Conservation (phyloP, 495 filamentous ascomycete species). For the Hypoxylon lenormandii region DNA sequence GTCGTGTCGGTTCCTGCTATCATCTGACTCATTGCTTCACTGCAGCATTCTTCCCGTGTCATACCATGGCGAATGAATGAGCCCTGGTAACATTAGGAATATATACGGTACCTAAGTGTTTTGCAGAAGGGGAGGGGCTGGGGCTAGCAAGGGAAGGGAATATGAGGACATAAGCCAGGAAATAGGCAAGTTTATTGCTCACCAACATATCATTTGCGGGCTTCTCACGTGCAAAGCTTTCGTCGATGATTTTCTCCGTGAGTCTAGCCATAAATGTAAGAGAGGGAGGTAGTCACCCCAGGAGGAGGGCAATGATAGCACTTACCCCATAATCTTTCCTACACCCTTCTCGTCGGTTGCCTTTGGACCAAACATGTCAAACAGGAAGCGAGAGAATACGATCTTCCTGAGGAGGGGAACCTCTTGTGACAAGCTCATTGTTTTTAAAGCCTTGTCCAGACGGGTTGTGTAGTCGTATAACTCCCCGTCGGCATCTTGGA, state of each 20-base stretch:
- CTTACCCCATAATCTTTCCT: slow-evolving; percentile 32
- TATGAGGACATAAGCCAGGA: too few species aligned
- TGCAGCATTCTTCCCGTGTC: slow-evolving; percentile 53
- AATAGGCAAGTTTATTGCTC: slow-evolving; percentile 22
- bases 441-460: slow-evolving; percentile 45
- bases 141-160: too few species aligned
- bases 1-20: slow-evolving; percentile 74
- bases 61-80: slow-evolving; percentile 56
- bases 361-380: slow-evolving; percentile 19
- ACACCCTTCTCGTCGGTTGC: slow-evolving; percentile 14
- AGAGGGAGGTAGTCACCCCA: too few species aligned
- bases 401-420: slow-evolving; percentile 20
- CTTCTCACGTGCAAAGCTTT: slow-evolving; percentile 18
- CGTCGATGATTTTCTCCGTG: slow-evolving; percentile 10
- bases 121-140: too few species aligned
- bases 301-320: background rate
- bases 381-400: slow-evolving; percentile 30
- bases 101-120: too few species aligned
- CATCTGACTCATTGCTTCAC: slow-evolving; percentile 60
- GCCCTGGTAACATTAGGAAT: slow-evolving; percentile 38
- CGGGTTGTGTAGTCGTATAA: slow-evolving; percentile 57
- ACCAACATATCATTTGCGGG: slow-evolving; percentile 33
- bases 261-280: slow-evolving; percentile 5
- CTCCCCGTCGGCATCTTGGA: slow-evolving; percentile 56
- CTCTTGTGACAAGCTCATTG: slow-evolving; percentile 21